These are phyloP conservation scores for Aureobasidium sp. DNA, from an alignment of 2,329 filamentous ascomycete genomes.

Conservation along the genomic window DNA sequence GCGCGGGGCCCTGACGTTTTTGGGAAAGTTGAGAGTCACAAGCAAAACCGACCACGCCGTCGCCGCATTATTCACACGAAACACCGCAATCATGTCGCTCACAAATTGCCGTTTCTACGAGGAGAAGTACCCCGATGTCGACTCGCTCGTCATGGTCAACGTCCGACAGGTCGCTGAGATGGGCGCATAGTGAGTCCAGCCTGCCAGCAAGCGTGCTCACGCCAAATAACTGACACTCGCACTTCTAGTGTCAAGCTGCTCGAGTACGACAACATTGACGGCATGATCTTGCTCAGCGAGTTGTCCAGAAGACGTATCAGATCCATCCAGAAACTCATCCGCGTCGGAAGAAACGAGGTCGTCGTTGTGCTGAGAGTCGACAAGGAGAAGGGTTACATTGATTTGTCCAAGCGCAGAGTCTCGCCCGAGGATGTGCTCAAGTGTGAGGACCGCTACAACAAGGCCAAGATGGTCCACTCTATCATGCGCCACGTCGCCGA, in stretches of 20 bases:
- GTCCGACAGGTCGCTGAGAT: constrained; percentile 99
- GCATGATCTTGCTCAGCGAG: constrained; percentile 98
- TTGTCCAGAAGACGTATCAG: constrained; percentile 96
- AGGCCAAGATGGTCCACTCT: constrained; percentile 98
- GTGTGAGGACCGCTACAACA: constrained; percentile 99
- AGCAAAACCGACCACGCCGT: constrained; percentile 3
- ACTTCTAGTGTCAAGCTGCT: constrained; percentile 71
- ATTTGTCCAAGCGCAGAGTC: constrained; percentile 96
- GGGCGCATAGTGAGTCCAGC: constrained; percentile 67
- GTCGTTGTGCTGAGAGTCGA: constrained; percentile 97
- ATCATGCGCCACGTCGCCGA: constrained; percentile 99
- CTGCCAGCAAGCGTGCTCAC: neutral
- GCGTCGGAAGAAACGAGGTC: constrained; percentile 95
- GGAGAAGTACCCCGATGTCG: constrained; percentile 96
- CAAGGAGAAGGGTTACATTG: constrained; percentile 99
- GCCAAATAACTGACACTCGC: neutral
- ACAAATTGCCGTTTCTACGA: constrained; percentile 97
- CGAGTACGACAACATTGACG: constrained; percentile 99
- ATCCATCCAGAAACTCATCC: constrained; percentile 97
- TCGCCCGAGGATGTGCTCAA: constrained; percentile 96
- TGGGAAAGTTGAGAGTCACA: constrained; percentile 6
- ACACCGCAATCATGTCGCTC: constrained; percentile 35
- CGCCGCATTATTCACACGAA: neutral
- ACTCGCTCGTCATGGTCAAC: constrained; percentile 99
- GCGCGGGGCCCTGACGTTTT: constrained; percentile 13